Base-by-base conservation (phyloP, 208 protist species). In the Plasmodiophora brassicae region DNA sequence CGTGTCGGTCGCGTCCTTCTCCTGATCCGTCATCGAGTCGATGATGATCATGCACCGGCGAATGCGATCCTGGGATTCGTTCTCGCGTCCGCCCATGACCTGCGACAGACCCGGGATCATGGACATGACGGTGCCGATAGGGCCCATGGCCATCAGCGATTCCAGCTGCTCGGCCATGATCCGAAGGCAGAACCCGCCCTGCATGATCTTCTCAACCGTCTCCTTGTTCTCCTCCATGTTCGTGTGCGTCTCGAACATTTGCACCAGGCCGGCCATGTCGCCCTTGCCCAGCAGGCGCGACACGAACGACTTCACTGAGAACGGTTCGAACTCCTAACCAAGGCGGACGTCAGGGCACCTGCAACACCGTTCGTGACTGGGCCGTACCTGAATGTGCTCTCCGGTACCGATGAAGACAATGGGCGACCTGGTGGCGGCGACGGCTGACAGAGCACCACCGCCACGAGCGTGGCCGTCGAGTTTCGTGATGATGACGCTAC, bases 401-500 rank as follows among this genome's bases (percentile, higher is more conserved):
- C n/a, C n/a, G 36, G 96, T 98, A 85, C 98, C 98, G 89, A 99
- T 97, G 90, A 99, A 99, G 32, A 97, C 95, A 84, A 99, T 99
- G 22, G 98, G 98, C 60, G 94, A 96, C 86, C 95, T 89, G 35
- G 98, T 99, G 38, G 97, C 97, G 0, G 98, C 98, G 95, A 93
- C 91, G n/a, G 92, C 92, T 0, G 90, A 91, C 39, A 93, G 85
- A 5, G 92, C 98, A 88, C 98, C 98, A 91, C 98, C 98, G 89
- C 98, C 98, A 88, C 99, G 99, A 38, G 97, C 97, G 72, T 99
- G 96, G 89, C 98, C 96, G 90, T 99, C 98, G 28, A 99, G 91
- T 93, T 99, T 99, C 5, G 98, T 99, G 50, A 99, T 95, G 90
- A 99, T 99, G 39, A 99, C 96, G 41, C 95, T 97, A 54, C 98